phyloP scores from a whole-genome alignment of 2,329 filamentous ascomycete species.

The Stylonectria norvegica region DNA sequence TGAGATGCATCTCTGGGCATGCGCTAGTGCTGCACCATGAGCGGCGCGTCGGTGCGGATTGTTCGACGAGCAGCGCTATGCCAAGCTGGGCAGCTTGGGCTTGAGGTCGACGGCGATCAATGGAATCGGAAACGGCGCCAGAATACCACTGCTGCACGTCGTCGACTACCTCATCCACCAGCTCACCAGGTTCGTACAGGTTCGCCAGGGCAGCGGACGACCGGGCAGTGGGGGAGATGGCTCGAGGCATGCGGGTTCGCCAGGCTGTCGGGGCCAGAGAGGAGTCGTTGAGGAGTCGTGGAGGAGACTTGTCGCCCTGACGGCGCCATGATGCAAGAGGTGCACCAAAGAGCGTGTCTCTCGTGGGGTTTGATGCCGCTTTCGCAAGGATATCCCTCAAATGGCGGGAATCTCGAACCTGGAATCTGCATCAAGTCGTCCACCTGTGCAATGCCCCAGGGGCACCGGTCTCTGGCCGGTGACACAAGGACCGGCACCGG shows the following conservation, averaged over 20 bases:
- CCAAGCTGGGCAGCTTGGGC: constrained; percentile 15
- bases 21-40: constrained; percentile 10
- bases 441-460: no score
- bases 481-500: no score
- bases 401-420: no score
- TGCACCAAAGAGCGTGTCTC: no score
- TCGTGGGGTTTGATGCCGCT: no score
- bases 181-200: no score
- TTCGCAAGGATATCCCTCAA: no score
- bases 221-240: neutral
- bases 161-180: no score
- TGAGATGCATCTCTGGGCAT: constrained; percentile 15
- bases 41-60: constrained; percentile 5
- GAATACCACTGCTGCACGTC: no score
- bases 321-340: neutral
- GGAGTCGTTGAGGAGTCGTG: constrained; percentile 21
- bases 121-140: constrained; percentile 13
- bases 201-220: no score
- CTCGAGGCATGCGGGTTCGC: neutral
- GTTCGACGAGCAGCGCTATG: constrained; percentile 14
- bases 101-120: constrained; percentile 17
- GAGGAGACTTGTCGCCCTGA: constrained; percentile 8
- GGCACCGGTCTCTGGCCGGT: no score
- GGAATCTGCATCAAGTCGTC: no score
- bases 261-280: constrained; percentile 1